Evolutionary conservation across 208 protist genomes (phyloP).

Genomic region (Acanthamoeba triangularis): DNA sequence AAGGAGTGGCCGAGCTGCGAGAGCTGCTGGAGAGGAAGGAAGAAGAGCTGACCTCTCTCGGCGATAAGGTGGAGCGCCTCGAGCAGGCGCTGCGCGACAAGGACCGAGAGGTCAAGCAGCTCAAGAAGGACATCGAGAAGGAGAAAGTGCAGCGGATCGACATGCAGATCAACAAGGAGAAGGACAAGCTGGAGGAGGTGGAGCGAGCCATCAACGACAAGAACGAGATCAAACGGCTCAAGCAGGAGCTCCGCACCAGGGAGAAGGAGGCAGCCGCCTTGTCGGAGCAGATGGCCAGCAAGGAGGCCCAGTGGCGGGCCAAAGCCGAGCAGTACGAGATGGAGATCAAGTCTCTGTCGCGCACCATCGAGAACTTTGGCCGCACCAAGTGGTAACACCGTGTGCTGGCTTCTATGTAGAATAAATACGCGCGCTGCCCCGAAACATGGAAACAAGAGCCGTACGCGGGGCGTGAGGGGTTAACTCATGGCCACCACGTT

Average conservation of each 20-base stretch:
- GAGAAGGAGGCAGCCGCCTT: slow-evolving; percentile 12
- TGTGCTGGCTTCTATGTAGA: too few relatives aligned
- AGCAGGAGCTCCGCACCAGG: slow-evolving; percentile 6
- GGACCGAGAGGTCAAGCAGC: slow-evolving; percentile 17
- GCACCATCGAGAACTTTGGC: slow-evolving; percentile 55
- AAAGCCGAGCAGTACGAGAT: slow-evolving; percentile 28
- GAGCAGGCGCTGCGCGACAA: slow-evolving; percentile 4
- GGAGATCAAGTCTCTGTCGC: slow-evolving; percentile 13
- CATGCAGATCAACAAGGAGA: slow-evolving; percentile 53
- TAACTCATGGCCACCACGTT: too few relatives aligned
- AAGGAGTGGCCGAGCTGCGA: background rate
- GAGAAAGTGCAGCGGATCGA: slow-evolving; percentile 56
- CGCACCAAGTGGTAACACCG: slow-evolving; percentile 54
- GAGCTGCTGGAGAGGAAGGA: slow-evolving; percentile 57
- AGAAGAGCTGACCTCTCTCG: background rate
- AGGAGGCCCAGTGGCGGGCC: background rate
- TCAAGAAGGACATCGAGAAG: slow-evolving; percentile 36
- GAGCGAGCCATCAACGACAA: slow-evolving; percentile 47
- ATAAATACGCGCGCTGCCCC: too few relatives aligned
- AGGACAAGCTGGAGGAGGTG: slow-evolving; percentile 33
- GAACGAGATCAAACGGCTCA: slow-evolving; percentile 47
- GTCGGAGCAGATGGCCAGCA: background rate
- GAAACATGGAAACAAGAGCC: too few relatives aligned
- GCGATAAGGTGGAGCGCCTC: background rate
- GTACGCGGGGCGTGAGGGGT: too few relatives aligned